Conservation (phyloP, 163 green algal species). For the Chloromonas sp. region DNA sequence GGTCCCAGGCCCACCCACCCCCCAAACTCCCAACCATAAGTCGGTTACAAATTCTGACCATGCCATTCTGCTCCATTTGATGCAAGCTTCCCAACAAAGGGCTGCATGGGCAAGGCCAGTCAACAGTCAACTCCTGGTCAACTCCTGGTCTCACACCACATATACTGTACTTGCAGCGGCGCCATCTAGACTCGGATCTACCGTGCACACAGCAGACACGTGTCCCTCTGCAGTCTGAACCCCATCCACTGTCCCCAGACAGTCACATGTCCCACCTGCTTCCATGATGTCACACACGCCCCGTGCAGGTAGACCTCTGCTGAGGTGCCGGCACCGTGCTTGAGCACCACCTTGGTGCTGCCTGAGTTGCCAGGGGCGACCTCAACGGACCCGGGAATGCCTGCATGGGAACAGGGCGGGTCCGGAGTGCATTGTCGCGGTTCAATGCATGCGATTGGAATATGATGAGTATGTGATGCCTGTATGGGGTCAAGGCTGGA, state of each 20-base stretch:
- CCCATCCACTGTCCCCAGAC: background rate
- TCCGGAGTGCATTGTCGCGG: background rate
- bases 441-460: too few relatives aligned
- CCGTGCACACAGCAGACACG: background rate
- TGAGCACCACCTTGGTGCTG: conserved; percentile 47
- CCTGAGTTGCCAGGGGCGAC: conserved; percentile 52
- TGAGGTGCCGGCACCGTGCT: conserved; percentile 59
- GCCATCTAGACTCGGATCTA: background rate
- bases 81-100: too few relatives aligned
- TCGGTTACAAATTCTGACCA: too few relatives aligned
- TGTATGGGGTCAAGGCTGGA: too few relatives aligned
- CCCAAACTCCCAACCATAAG: too few relatives aligned
- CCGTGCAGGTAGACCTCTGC: conserved; percentile 90
- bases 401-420: conserved; percentile 18
- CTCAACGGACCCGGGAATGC: conserved; percentile 52
- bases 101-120: background rate
- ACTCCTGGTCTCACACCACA: background rate
- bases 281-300: conserved; percentile 82
- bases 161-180: background rate
- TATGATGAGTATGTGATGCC: too few relatives aligned
- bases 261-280: conserved; percentile 19
- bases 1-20: too few relatives aligned
- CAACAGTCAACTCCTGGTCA: too few relatives aligned
- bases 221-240: background rate
- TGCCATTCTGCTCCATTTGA: too few relatives aligned